Base-by-base conservation (phyloP, 495 filamentous ascomycete genomes). In the Neurospora sp. region DNA sequence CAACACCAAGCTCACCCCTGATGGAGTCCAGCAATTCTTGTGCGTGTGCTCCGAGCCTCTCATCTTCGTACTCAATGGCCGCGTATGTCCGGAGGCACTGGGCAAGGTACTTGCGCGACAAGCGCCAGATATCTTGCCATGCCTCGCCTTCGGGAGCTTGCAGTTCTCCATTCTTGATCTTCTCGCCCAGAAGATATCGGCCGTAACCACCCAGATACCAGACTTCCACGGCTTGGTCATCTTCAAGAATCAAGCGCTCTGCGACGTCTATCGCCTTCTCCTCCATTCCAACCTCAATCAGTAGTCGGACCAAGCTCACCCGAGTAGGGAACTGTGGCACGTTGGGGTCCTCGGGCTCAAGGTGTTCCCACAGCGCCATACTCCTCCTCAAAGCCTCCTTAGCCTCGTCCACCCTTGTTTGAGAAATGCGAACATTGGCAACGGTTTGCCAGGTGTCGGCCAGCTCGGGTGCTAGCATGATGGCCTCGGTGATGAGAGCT, bases 151-250 rank as follows among this genome's bases (percentile, higher is more conserved):
- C 79, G 47, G 68, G 68, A 31, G 47, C 73, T 70, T 78, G 75
- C 8, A 16, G 61, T 76, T 78, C 71, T 47, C 75, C 71, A 69
- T 85, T 68, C 81, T 86, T 82, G 78, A 87, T 77, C 83, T 90
- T 93, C 80, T 92, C 89, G 0, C 92, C 94, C 71, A 91, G 82
- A 71, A 96, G 85, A 77, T 93, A 92, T 72, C 93, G 85, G 71
- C 92, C 92, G 92, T 95, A 99, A 10, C 96, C 96, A 40, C 96
- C 95, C 3, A 98, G 85, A 83, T 99, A 99, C 94, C 94, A 97
- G 2, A 92, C 92, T 81, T 99, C 96, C 12, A 98, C 93, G 81
- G 94, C 94, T 74, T 89, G 86, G 79, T 99, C 96, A 74, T 98
- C 94, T 80, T 98, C 96, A 6, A 85, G 80, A 20, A 97, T 89